Evolutionary conservation across 495 filamentous ascomycete genomes (phyloP).

Genomic region (Pyronema omphalodes): DNA sequence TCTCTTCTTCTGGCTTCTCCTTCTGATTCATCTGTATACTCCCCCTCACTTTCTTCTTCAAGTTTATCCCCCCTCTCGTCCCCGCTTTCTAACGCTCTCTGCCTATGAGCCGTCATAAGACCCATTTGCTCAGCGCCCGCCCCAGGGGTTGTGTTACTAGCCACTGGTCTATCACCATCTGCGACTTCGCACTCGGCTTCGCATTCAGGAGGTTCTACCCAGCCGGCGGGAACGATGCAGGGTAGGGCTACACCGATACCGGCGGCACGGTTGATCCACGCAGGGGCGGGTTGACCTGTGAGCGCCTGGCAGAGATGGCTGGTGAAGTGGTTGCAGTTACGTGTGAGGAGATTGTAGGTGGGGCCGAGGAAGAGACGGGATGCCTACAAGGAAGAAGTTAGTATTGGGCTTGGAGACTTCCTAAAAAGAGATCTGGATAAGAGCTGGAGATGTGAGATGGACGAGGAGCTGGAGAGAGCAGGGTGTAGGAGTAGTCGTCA

Average conservation of each 20-base stretch:
- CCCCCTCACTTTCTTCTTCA: slow-evolving; percentile 11
- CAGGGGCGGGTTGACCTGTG: slow-evolving; percentile 36
- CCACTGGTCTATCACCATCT: slow-evolving; percentile 6
- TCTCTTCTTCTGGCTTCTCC: slow-evolving; percentile 1
- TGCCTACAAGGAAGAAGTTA: slow-evolving; percentile 21
- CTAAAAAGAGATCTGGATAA: too few relatives aligned
- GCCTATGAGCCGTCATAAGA: slow-evolving; percentile 6
- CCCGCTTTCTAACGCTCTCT: slow-evolving; percentile 2
- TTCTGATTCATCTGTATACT: slow-evolving; percentile 6
- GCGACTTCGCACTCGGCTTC: slow-evolving; percentile 38
- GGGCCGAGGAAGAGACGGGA: slow-evolving; percentile 50
- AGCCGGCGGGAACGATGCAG: slow-evolving; percentile 61
- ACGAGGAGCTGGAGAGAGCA: too few relatives aligned
- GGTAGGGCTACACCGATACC: slow-evolving; percentile 56
- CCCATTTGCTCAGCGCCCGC: slow-evolving; percentile 4
- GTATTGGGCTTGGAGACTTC: too few relatives aligned
- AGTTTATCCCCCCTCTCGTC: slow-evolving; percentile 12
- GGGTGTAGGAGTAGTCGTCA: too few relatives aligned
- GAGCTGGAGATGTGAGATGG: too few relatives aligned
- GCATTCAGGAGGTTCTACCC: slow-evolving; percentile 57
- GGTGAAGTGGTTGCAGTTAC: slow-evolving; percentile 37
- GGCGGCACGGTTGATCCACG: slow-evolving; percentile 63
- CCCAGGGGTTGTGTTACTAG: background rate
- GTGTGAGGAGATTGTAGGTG: slow-evolving; percentile 54
- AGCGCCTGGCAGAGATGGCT: background rate